These are phyloP conservation scores for Jatropha podagrica DNA, from an alignment of 441 rosid species.

Conservation along the genomic window DNA sequence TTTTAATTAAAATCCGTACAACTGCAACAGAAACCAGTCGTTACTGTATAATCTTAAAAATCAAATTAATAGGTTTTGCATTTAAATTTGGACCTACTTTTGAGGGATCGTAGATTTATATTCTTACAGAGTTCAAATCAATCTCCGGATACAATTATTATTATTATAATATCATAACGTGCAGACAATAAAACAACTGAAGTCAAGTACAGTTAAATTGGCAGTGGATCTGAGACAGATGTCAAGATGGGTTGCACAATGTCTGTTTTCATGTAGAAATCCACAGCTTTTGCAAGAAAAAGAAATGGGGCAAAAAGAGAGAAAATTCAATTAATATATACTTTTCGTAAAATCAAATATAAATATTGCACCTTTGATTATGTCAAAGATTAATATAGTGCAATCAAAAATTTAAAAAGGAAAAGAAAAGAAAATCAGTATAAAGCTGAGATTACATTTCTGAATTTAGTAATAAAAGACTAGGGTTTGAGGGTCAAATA, in stretches of 20 bases:
- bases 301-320: not conserved
- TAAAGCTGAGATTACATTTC: too few relatives aligned
- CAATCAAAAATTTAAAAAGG: not conserved
- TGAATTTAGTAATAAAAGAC: not conserved
- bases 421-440: not conserved
- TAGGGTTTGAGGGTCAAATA: too few relatives aligned
- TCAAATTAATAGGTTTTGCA: not conserved
- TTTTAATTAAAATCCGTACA: too few relatives aligned
- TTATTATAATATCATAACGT: not conserved
- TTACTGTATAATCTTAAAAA: too few relatives aligned
- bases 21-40: too few relatives aligned
- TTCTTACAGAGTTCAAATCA: not conserved
- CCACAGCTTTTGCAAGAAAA: too few relatives aligned
- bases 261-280: too few relatives aligned
- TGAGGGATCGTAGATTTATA: not conserved
- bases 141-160: not conserved
- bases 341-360: not conserved
- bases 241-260: conserved; percentile 4
- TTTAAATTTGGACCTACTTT: conserved; percentile 11
- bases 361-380: conserved; percentile 3
- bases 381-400: conserved; percentile 4
- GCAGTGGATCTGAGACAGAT: conserved; percentile 19
- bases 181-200: not conserved
- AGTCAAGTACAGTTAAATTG: not conserved
- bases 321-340: not conserved